A percentile compares a stretch with the other conserved stretches of the same genome.
Evolutionary conservation across 2,329 filamentous ascomycete species (phyloP).

Genomic region (Talaromyces amestolkiae): DNA sequence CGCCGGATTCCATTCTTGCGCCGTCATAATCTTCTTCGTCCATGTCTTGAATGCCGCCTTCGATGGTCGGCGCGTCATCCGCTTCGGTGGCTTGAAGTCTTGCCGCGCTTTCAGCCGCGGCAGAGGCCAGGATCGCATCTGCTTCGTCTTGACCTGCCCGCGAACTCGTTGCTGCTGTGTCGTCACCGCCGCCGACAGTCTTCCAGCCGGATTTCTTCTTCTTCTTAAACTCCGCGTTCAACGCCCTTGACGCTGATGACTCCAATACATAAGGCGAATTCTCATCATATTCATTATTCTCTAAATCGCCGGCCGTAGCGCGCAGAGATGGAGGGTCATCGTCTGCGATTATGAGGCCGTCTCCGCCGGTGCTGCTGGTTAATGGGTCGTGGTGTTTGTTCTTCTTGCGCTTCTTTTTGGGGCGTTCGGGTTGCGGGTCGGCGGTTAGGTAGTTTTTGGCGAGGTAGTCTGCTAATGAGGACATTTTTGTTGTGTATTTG

Average conservation of each 20-base stretch:
- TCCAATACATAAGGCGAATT: conserved; percentile 30
- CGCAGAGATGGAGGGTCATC: conserved; percentile 42
- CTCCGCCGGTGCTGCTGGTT: conserved; percentile 33
- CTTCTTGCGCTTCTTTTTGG: conserved; percentile 54
- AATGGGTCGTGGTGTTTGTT: conserved; percentile 49
- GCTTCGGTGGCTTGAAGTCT: conserved; percentile 48
- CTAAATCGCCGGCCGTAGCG: conserved; percentile 23
- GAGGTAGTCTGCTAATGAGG: conserved; percentile 74
- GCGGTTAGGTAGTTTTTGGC: conserved; percentile 85
- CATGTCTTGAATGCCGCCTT: conserved; percentile 30
- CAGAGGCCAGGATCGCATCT: conserved; percentile 73
- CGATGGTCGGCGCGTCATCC: conserved; percentile 47
- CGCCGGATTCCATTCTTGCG: conserved; percentile 81
- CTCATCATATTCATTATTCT: conserved; percentile 39
- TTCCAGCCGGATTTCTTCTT: conserved; percentile 64
- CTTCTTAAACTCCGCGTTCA: conserved; percentile 61
- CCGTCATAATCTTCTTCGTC: conserved; percentile 35
- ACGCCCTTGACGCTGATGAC: conserved; percentile 16
- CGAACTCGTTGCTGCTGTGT: not conserved
- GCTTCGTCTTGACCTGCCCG: conserved; percentile 61
- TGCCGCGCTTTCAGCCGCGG: conserved; percentile 64
- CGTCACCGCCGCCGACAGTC: not conserved
- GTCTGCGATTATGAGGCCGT: conserved; percentile 41
- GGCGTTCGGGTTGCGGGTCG: conserved; percentile 46
- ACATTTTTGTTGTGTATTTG: conserved; percentile 43